A percentile compares a stretch with the other conserved stretches of the same genome.
These are phyloP conservation scores for Amanita muscaria DNA, from an alignment of 768 basidiomycete genomes.

Conservation along the genomic window DNA sequence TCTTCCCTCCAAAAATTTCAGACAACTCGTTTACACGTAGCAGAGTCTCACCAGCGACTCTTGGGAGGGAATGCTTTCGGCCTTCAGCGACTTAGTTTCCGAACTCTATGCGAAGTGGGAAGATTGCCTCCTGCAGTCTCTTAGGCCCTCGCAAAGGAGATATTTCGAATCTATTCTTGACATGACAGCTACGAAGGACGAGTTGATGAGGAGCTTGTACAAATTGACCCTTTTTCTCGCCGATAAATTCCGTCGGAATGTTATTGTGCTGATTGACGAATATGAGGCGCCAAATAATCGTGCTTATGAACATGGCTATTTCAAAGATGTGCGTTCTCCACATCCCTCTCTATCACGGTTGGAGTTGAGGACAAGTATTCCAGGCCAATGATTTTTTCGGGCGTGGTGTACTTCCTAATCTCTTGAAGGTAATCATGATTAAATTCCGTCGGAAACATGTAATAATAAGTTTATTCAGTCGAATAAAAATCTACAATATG, in stretches of 20 bases:
- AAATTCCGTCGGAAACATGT: constrained; percentile 7
- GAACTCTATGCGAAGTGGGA: constrained; percentile 9
- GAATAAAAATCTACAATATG: constrained; percentile 9
- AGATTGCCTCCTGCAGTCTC: constrained; percentile 9
- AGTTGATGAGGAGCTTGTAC: constrained; percentile 6
- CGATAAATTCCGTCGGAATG: constrained; percentile 9
- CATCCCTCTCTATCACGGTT: constrained; percentile 7
- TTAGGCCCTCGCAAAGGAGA: constrained; percentile 7
- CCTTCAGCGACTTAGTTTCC: constrained; percentile 6
- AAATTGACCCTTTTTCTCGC: constrained; percentile 10
- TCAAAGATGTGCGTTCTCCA: constrained; percentile 10
- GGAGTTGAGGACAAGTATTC: constrained; percentile 10
- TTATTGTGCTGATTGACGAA: constrained; percentile 11
- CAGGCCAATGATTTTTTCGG: constrained; percentile 12
- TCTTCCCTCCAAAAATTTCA: constrained; percentile 8
- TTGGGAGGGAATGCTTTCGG: constrained; percentile 11
- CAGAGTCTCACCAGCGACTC: constrained; percentile 7
- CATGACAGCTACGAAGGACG: constrained; percentile 4
- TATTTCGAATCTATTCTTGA: constrained; percentile 10
- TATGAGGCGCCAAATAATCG: too few species aligned
- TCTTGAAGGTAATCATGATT: constrained; percentile 13
- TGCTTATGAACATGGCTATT: constrained; percentile 12
- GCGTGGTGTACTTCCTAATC: constrained; percentile 11
- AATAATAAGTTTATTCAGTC: constrained; percentile 8
- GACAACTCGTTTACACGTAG: constrained; percentile 9